Evolutionary conservation across 164 flowering plant genomes (phyloP), one percentile per base, ranked within the genome.

Genomic region (Stephania japonica): DNA sequence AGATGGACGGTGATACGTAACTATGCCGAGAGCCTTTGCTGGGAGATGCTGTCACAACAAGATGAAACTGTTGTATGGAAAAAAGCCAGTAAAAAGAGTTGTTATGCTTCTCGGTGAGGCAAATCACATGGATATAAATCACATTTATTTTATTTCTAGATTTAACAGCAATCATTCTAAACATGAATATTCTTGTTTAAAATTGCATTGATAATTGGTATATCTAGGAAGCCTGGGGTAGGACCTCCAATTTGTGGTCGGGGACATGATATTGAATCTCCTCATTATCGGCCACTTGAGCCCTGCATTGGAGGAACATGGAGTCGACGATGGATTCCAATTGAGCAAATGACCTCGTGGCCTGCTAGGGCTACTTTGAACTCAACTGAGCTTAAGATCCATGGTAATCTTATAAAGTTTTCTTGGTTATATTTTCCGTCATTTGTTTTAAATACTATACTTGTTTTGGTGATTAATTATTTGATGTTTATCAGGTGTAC

Each of bases 11-110:
- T 90, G 73, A 73, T 96, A 70, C 89, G 65, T 53, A 81, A 73
- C 64, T 88, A 83, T 80, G 89, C 91, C 0, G 85, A 82, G 78
- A 87, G 73, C 79, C 82, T 96, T 62, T 96, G 99, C 80, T 96
- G 99, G 99, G 91, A 90, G 1, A 70, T 92, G 88, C 76, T 91
- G 75, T 84, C 91, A 41, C 98, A 96, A 74, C 97, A 96, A 85
- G 99, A 93, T 78, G 97, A 93, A 81, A 96, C 99, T 73, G 93
- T 88, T 70, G 90, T 93, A 13, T 96, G 99, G 99, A 93, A 84
- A 76, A 96, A 96, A 84, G 88, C 95, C 11, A 86, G 83, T 67
- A 87, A 83, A 77, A 89, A 67, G 65, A 76, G 76, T 32, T 92
- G 99, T 74, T 92, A 93, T 80, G 81, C 77, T 76, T 79, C 89